Percentiles rank a stretch among this genome's conserved stretches.
These are phyloP conservation scores for Aschersonia sp. DNA, from an alignment of 2,329 filamentous ascomycete species.

Conservation along the genomic window DNA sequence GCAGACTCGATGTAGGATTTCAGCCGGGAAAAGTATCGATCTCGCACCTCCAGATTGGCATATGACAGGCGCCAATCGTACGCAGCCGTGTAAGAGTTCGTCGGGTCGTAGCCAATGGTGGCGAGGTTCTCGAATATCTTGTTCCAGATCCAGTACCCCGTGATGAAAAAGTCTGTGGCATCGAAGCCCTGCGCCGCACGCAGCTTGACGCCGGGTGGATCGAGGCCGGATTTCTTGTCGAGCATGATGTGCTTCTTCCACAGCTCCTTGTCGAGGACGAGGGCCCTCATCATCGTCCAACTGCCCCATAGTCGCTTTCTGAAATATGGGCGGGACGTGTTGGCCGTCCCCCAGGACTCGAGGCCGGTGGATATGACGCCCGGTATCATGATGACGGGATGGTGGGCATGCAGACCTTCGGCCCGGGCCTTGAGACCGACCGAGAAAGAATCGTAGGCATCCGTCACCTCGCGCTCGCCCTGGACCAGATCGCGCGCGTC, in stretches of 20 bases:
- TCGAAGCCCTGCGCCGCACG: constrained; percentile 93
- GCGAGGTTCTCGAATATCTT: constrained; percentile 96
- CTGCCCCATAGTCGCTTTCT: constrained; percentile 90
- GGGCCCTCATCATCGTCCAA: constrained; percentile 96
- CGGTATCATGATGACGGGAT: constrained; percentile 92
- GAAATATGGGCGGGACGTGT: constrained; percentile 78
- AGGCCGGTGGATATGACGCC: constrained; percentile 95
- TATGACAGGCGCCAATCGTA: constrained; percentile 93
- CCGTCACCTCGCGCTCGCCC: constrained; percentile 66
- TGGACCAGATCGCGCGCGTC: constrained; percentile 80
- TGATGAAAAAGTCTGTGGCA: constrained; percentile 88
- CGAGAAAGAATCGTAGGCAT: constrained; percentile 87
- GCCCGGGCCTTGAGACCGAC: constrained; percentile 71
- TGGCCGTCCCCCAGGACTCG: constrained; percentile 89
- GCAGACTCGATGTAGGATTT: constrained; percentile 85
- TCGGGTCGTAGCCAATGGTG: constrained; percentile 88
- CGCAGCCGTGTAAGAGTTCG: constrained; percentile 52
- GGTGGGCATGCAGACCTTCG: constrained; percentile 68
- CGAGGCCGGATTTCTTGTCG: constrained; percentile 78
- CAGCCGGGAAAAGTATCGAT: constrained; percentile 85
- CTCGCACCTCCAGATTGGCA: constrained; percentile 72
- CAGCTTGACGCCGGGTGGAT: constrained; percentile 80
- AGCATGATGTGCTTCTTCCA: constrained; percentile 98
- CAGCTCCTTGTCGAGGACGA: constrained; percentile 80
- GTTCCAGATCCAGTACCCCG: constrained; percentile 96